Conservation (phyloP, 257 asterid species). For the Cordia subcordata region DNA sequence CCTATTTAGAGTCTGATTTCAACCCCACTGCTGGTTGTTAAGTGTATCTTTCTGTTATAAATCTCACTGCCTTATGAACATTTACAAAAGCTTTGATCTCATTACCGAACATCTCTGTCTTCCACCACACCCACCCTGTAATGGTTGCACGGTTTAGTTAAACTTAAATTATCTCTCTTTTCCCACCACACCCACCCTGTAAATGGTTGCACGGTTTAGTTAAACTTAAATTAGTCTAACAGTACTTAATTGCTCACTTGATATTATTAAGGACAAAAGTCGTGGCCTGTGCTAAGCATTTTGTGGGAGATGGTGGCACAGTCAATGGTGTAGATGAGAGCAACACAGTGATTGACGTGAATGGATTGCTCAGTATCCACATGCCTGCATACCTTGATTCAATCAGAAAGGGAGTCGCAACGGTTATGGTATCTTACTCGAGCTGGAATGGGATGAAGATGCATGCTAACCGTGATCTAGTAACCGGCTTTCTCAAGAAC, state of each 20-base stretch:
- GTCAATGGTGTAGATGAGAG: slow-evolving; percentile 45
- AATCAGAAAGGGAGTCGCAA: slow-evolving; percentile 53
- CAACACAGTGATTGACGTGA: slow-evolving; percentile 46
- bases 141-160: too few species aligned
- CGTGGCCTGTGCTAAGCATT: slow-evolving; percentile 69
- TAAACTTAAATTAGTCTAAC: not conserved
- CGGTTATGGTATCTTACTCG: slow-evolving; percentile 71
- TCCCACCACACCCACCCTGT: too few species aligned
- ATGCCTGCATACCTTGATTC: slow-evolving; percentile 66
- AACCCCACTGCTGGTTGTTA: too few species aligned
- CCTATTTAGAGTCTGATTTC: too few species aligned
- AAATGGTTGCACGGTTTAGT: too few species aligned
- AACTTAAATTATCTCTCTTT: too few species aligned
- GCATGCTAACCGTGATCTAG: slow-evolving; percentile 46
- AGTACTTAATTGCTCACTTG: not conserved
- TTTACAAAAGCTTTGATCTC: too few species aligned
- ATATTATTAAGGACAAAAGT: slow-evolving; percentile 46
- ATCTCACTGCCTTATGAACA: too few species aligned
- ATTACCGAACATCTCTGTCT: too few species aligned
- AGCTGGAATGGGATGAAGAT: slow-evolving; percentile 60
- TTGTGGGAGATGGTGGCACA: slow-evolving; percentile 80
- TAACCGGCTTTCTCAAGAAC: slow-evolving; percentile 55
- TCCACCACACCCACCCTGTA: too few species aligned
- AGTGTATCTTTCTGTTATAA: too few species aligned
- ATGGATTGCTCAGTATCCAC: slow-evolving; percentile 49